Evolutionary conservation across 73 alveolate genomes (phyloP).

Genomic region (Paramecium octaurelia): DNA sequence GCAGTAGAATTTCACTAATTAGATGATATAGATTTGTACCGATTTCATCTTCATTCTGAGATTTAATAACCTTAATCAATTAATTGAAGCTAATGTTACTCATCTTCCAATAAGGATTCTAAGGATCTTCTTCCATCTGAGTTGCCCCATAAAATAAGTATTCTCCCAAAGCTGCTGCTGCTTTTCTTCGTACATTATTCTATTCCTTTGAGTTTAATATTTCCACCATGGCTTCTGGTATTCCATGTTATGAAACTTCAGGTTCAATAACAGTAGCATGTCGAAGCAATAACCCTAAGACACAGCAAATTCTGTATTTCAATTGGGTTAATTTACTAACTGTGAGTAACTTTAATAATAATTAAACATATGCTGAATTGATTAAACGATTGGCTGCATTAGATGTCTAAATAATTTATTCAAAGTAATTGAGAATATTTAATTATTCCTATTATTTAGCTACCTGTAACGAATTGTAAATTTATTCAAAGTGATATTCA

Average conservation of each 20-base stretch:
- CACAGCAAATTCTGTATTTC: slow-evolving; percentile 87
- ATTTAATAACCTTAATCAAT: slow-evolving; percentile 74
- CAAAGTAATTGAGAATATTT: slow-evolving; percentile 90
- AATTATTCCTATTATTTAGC: slow-evolving; percentile 66
- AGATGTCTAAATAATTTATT: slow-evolving; percentile 82
- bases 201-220: neutral
- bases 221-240: neutral
- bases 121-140: slow-evolving; percentile 95
- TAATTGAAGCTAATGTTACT: slow-evolving; percentile 70
- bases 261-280: slow-evolving; percentile 95
- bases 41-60: slow-evolving; percentile 77
- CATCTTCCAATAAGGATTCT: slow-evolving; percentile 92
- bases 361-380: slow-evolving; percentile 82
- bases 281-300: slow-evolving; percentile 89
- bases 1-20: slow-evolving; percentile 90
- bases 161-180: slow-evolving; percentile 98
- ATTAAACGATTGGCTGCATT: slow-evolving; percentile 87
- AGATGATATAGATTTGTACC: neutral
- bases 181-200: slow-evolving; percentile 70
- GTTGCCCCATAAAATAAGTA: slow-evolving; percentile 98
- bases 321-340: slow-evolving; percentile 74
- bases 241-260: slow-evolving; percentile 66
- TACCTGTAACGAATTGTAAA: slow-evolving; percentile 78
- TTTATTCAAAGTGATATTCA: slow-evolving; percentile 76
- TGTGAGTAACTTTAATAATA: slow-evolving; percentile 82